phyloP scores from a whole-genome alignment of 305 asterid genomes.

The Fraxinus angustifolia region DNA sequence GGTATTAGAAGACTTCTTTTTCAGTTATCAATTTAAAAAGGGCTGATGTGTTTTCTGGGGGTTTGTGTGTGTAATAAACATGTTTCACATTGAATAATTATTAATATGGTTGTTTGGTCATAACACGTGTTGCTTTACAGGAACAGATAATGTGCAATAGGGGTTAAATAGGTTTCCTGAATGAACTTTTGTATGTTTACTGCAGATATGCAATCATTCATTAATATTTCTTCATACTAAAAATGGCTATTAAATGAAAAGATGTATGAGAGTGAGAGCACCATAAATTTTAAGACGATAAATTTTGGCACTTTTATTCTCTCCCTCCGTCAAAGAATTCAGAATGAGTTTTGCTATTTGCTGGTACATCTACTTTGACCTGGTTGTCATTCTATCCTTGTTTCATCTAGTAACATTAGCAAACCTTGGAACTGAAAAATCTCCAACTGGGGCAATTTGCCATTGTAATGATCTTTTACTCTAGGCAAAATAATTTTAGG shows the following conservation, averaged over 20 bases:
- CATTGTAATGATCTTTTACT: neutral
- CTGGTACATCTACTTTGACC: neutral
- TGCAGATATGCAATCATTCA: neutral
- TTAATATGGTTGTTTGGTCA: neutral
- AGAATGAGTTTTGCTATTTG: neutral
- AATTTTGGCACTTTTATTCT: neutral
- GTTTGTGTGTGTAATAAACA: neutral
- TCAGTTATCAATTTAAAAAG: neutral
- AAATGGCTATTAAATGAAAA: neutral
- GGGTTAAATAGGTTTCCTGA: neutral
- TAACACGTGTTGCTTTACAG: neutral
- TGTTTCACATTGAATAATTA: neutral
- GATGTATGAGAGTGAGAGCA: neutral
- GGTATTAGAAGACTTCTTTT: neutral
- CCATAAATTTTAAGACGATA: neutral
- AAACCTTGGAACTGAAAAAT: neutral
- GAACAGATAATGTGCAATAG: neutral
- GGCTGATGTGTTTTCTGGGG: neutral
- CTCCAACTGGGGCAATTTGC: neutral
- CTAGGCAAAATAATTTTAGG: neutral
- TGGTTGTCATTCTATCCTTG: neutral
- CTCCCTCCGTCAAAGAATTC: neutral
- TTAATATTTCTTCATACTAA: neutral
- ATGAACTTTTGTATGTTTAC: neutral
- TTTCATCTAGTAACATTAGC: neutral